These are phyloP conservation scores for Lecanicillium sp. DNA, from an alignment of 2,329 filamentous ascomycete genomes.

Conservation along the genomic window DNA sequence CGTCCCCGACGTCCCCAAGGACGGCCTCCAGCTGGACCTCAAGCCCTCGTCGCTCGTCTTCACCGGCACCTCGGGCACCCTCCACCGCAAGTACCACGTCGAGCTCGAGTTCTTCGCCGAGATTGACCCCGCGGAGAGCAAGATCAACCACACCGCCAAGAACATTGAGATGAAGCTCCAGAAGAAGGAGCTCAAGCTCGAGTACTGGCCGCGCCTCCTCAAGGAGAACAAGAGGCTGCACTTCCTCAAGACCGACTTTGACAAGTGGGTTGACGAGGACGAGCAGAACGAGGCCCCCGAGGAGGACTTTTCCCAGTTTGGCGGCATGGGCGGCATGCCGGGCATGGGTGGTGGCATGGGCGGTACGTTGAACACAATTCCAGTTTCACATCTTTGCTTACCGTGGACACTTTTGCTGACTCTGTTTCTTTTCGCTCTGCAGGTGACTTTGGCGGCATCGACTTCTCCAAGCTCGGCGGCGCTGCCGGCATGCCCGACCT, in stretches of 20 bases:
- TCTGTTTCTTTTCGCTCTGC: background rate
- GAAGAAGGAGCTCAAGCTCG: constrained; percentile 93
- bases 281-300: constrained; percentile 89
- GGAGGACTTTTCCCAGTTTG: constrained; percentile 66
- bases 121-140: constrained; percentile 78
- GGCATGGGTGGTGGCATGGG: constrained; percentile 50
- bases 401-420: too few relatives aligned
- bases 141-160: constrained; percentile 80
- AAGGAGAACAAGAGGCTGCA: constrained; percentile 87
- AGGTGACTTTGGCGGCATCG: constrained; percentile 70
- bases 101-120: constrained; percentile 83
- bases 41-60: constrained; percentile 72
- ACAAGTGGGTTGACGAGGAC: constrained; percentile 99
- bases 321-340: constrained; percentile 56
- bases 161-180: constrained; percentile 84
- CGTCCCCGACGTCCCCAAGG: constrained; percentile 73
- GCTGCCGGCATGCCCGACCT: constrained; percentile 35
- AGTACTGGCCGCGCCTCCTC: constrained; percentile 92
- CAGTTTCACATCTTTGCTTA: too few relatives aligned
- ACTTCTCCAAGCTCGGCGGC: constrained; percentile 76
- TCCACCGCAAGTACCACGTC: constrained; percentile 82
- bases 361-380: too few relatives aligned
- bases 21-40: constrained; percentile 74
- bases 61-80: constrained; percentile 71
- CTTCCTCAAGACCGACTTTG: constrained; percentile 97